phyloP scores from a whole-genome alignment of 257 asterid genomes.

The Rehmannia glutinosa region DNA sequence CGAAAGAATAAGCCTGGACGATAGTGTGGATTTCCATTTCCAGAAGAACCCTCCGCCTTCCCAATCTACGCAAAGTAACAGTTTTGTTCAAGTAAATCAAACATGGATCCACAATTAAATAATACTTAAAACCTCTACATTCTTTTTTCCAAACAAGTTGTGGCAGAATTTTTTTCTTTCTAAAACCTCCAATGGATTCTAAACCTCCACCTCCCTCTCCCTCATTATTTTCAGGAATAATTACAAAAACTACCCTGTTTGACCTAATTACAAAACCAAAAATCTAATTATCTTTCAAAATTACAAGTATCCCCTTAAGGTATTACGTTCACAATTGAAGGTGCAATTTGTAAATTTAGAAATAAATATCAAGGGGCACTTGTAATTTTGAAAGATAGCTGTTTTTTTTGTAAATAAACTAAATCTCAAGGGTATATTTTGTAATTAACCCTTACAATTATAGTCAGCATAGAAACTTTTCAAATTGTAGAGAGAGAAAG shows the following conservation, averaged over 20 bases:
- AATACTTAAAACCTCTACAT: background rate
- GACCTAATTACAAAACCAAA: no score
- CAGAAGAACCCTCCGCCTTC: conserved; percentile 21
- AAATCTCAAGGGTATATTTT: no score
- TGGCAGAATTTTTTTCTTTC: background rate
- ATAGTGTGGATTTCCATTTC: conserved; percentile 18
- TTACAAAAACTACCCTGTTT: no score
- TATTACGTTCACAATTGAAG: no score
- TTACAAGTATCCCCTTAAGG: no score
- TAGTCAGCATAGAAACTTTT: background rate
- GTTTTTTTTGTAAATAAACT: no score
- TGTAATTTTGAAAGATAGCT: no score
- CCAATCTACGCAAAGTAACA: conserved; percentile 16
- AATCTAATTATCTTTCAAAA: no score
- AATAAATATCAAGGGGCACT: no score
- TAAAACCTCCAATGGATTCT: background rate
- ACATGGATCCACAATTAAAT: background rate
- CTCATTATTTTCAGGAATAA: no score
- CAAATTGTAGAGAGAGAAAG: background rate
- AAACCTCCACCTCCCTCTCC: background rate
- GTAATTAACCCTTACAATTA: no score
- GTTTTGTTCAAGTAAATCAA: background rate
- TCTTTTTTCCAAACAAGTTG: background rate
- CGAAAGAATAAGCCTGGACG: conserved; percentile 61
- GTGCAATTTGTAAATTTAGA: no score